Evolutionary conservation across 1,284 basidiomycete genomes (phyloP), one percentile per base, ranked within the genome.

Genomic region (Malassezia pachydermatis): DNA sequence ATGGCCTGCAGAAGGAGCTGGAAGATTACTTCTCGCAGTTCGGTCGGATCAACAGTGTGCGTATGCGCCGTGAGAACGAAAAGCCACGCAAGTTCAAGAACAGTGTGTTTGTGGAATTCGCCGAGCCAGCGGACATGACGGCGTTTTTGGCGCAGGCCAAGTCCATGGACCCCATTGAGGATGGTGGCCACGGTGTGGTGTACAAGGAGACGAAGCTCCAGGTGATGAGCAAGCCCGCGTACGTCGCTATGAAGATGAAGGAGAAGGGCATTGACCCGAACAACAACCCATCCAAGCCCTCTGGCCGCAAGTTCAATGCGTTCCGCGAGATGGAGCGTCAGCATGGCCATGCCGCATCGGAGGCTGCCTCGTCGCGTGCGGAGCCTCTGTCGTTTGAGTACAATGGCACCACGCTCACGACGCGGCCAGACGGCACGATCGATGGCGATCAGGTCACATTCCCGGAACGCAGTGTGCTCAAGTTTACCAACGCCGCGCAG

Each of bases 211-310:
- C 68, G 19, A 57, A 64, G 30, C 78, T 96, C 34, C 67, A 84
- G 37, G 80, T 79, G 65, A 94, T 95, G 89, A 56, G 49, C 62
- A 70, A 70, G 71, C 83, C 84, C 57, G 87, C 78, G 6, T 98
- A 96, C 73, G 88, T 88, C 66, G 81, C 87, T 59, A 92, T 90
- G 88, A 98, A 96, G 76, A 86, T 90, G 75, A 84, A 87, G 74
- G 90, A 95, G 76, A 94, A 95, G 75, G 88, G 88, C 33, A 75
- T 78, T 48, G 73, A 75, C 55, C 69, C 82, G 76, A 45, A 24
- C 44, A 32, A 83, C 81, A 51, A 82, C 80, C 70, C 79, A 77
- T 23, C 45, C 32, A 45, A 58, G 42, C 48, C 58, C 41, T 10
- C 41, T 13, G 54, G 54, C 28, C 58, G 59, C 40, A 65, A 63